These are phyloP conservation scores for Miamiensis avidus DNA, from an alignment of 169 alveolate genomes.

Conservation along the genomic window DNA sequence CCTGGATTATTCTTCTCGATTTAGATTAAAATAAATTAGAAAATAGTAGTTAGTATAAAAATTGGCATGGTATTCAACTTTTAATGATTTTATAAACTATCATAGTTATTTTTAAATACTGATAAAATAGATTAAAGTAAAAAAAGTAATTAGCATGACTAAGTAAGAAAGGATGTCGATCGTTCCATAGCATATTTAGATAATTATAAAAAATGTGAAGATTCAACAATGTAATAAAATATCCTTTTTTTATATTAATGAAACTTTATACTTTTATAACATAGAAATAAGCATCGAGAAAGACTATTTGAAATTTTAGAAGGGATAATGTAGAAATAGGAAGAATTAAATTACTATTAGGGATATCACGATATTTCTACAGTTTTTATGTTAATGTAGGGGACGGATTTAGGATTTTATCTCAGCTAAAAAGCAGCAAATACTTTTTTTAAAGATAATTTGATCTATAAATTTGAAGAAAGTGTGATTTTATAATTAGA, in stretches of 20 bases:
- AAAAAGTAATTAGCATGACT: conserved; percentile 9
- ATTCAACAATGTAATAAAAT: background rate
- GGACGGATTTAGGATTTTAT: conserved; percentile 40
- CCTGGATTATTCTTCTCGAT: conserved; percentile 1
- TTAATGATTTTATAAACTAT: background rate
- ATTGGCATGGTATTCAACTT: background rate
- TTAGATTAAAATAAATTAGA: background rate
- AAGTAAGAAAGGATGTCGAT: conserved; percentile 17
- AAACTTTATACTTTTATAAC: too few relatives aligned
- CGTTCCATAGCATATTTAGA: conserved; percentile 24
- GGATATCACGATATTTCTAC: conserved; percentile 59
- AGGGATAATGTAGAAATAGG: conserved; percentile 27
- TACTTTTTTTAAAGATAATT: conserved; percentile 39
- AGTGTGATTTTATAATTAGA: conserved; percentile 40
- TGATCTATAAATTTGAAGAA: conserved; percentile 44
- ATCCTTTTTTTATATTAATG: background rate
- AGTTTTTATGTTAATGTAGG: conserved; percentile 44
- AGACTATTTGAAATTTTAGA: conserved; percentile 17
- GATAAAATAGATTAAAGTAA: background rate
- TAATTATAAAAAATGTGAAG: background rate
- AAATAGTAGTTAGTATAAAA: background rate
- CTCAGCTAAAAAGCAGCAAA: conserved; percentile 39
- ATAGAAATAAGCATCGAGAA: conserved; percentile 4
- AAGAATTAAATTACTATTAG: conserved; percentile 41
- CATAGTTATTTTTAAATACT: background rate